A percentile compares a stretch with the other conserved stretches of the same genome.
phyloP scores from a whole-genome alignment of 169 alveolate species.

The Plasmodium relictum region DNA sequence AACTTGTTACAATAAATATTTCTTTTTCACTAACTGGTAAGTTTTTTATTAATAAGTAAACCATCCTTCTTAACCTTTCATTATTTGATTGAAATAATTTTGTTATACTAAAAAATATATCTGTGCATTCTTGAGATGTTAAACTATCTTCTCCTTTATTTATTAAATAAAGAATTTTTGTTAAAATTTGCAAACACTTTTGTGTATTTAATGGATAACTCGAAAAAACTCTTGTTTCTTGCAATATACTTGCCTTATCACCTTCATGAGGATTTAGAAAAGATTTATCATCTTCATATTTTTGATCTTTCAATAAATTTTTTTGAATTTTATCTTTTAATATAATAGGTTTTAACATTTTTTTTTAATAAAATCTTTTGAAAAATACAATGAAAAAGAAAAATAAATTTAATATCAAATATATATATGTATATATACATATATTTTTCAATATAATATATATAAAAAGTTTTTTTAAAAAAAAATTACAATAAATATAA shows the following conservation, averaged over 20 bases:
- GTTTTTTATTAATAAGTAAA: constrained; percentile 93
- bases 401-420: neutral
- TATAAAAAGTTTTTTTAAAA: too few relatives aligned
- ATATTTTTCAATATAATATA: too few relatives aligned
- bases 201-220: constrained; percentile 89
- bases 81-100: constrained; percentile 94
- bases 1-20: constrained; percentile 95
- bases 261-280: constrained; percentile 78
- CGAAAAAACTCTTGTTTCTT: constrained; percentile 92
- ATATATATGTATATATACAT: neutral
- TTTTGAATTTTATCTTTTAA: constrained; percentile 65
- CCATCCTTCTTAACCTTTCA: constrained; percentile 92
- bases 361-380: neutral
- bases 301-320: constrained; percentile 31
- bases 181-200: constrained; percentile 89
- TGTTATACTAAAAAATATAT: constrained; percentile 95
- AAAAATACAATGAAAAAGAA: neutral
- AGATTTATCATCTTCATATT: constrained; percentile 54
- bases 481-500: too few relatives aligned
- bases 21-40: constrained; percentile 93
- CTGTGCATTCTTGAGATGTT: constrained; percentile 93
- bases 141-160: constrained; percentile 91
- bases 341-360: constrained; percentile 51
- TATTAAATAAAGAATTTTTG: constrained; percentile 88
- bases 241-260: constrained; percentile 90